phyloP scores from a whole-genome alignment of 345 rosid species.

The Sapria himalayana region DNA sequence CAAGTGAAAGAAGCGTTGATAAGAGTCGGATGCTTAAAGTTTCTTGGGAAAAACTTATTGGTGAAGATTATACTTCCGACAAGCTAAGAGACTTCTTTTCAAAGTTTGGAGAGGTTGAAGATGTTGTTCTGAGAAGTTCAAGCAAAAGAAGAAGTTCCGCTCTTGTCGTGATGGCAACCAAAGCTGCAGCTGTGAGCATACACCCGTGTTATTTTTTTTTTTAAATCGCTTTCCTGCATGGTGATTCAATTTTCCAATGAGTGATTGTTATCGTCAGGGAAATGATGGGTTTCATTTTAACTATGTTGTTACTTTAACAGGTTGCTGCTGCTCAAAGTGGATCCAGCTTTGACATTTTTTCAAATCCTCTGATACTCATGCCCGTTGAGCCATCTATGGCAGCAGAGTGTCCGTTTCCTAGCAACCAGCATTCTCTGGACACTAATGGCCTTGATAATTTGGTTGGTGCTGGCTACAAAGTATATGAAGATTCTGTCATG shows the following conservation, averaged over 20 bases:
- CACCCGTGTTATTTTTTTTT: background rate
- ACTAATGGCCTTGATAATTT: constrained; percentile 24
- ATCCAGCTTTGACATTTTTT: constrained; percentile 40
- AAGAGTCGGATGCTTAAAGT: constrained; percentile 55
- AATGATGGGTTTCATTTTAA: constrained; percentile 1
- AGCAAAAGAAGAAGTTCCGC: constrained; percentile 72
- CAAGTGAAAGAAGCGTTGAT: constrained; percentile 15
- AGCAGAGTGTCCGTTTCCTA: constrained; percentile 18
- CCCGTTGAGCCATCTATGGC: constrained; percentile 38
- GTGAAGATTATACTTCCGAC: constrained; percentile 39
- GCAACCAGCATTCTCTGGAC: constrained; percentile 19
- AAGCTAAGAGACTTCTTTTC: constrained; percentile 48
- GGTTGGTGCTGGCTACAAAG: constrained; percentile 58
- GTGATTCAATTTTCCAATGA: background rate
- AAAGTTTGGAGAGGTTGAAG: constrained; percentile 64
- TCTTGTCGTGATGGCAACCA: constrained; percentile 55
- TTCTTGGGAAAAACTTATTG: constrained; percentile 54
- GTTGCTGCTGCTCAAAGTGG: constrained; percentile 44
- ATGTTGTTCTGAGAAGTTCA: constrained; percentile 43
- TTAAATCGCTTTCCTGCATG: background rate
- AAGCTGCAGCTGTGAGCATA: constrained; percentile 52
- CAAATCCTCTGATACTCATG: constrained; percentile 56
- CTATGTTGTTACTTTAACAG: constrained; percentile 14
- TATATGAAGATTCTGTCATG: constrained; percentile 51
- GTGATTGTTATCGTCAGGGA: no score